These are phyloP conservation scores for Micromonas commoda DNA, from an alignment of 139 green algal species.

Conservation along the genomic window DNA sequence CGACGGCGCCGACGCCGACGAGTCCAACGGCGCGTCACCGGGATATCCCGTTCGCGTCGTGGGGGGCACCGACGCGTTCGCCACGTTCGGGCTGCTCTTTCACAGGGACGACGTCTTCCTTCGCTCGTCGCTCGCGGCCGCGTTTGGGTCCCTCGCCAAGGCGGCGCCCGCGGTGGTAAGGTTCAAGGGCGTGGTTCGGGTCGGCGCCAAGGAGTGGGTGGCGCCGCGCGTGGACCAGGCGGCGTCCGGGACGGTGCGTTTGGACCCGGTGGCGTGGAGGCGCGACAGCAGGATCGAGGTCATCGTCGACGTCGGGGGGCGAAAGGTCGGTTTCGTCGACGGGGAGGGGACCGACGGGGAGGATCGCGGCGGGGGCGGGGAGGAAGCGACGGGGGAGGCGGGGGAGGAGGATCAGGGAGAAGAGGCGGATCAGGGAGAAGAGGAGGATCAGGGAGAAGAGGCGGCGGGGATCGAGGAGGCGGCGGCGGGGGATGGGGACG, in stretches of 20 bases:
- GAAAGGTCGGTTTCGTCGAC: not conserved
- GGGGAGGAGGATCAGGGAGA: too few relatives aligned
- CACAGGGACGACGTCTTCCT: conserved; percentile 18
- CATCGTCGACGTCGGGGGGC: not conserved
- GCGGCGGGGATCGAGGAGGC: not conserved
- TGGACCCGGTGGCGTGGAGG: not conserved
- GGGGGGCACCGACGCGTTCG: not conserved
- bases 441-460: too few relatives aligned
- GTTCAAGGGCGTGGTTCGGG: not conserved
- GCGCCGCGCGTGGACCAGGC: not conserved
- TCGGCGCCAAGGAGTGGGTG: conserved; percentile 1
- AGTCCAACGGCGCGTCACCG: not conserved
- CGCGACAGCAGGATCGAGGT: conserved; percentile 15
- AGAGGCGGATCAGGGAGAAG: too few relatives aligned
- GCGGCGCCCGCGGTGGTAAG: not conserved
- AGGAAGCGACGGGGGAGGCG: too few relatives aligned
- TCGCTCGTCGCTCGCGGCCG: not conserved
- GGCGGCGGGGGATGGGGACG: too few relatives aligned
- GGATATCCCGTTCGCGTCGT: not conserved
- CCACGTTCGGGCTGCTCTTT: not conserved
- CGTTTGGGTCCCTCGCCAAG: not conserved
- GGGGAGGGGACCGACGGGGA: not conserved
- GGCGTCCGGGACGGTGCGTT: not conserved
- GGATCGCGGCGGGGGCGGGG: too few relatives aligned
- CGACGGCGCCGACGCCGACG: not conserved